A percentile compares a stretch with the other conserved stretches of the same genome.
These are phyloP conservation scores for Arabidopsis arenosa DNA, from an alignment of 345 rosid species.

Conservation along the genomic window DNA sequence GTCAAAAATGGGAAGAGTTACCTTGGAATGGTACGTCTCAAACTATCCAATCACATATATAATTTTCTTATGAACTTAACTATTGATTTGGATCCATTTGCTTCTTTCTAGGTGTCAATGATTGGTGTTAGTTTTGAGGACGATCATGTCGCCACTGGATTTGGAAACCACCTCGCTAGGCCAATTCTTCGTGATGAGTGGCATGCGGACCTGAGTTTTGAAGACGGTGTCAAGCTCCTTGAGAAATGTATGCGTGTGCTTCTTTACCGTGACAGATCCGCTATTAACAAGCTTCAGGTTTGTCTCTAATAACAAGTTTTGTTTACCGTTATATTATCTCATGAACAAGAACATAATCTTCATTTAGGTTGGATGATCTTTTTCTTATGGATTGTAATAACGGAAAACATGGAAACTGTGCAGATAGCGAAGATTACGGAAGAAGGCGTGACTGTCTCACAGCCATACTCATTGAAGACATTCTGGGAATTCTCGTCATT, in stretches of 20 bases:
- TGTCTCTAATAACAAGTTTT: constrained; percentile 17
- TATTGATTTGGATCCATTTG: constrained; percentile 23
- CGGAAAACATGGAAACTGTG: constrained; percentile 18
- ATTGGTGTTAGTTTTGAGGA: constrained; percentile 95
- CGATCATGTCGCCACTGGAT: constrained; percentile 92
- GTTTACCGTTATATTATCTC: background rate
- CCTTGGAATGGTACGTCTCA: constrained; percentile 79
- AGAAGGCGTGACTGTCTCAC: constrained; percentile 82
- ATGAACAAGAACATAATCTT: background rate
- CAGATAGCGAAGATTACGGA: constrained; percentile 95
- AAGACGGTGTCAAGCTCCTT: constrained; percentile 88
- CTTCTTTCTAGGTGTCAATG: constrained; percentile 72
- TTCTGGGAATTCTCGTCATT: constrained; percentile 88
- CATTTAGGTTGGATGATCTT: constrained; percentile 1
- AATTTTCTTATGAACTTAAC: constrained; percentile 17
- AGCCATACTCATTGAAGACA: constrained; percentile 90
- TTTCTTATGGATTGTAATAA: background rate
- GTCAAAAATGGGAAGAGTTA: constrained; percentile 91
- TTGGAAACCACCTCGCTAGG: constrained; percentile 95
- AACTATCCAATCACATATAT: background rate
- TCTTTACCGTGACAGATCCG: constrained; percentile 95
- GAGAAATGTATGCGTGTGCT: constrained; percentile 99
- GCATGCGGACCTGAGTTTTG: constrained; percentile 84
- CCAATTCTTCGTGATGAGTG: constrained; percentile 97
- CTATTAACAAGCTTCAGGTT: constrained; percentile 97